Base-by-base conservation (phyloP, 2,329 filamentous ascomycete species). In the Dothideomycetes sp. region DNA sequence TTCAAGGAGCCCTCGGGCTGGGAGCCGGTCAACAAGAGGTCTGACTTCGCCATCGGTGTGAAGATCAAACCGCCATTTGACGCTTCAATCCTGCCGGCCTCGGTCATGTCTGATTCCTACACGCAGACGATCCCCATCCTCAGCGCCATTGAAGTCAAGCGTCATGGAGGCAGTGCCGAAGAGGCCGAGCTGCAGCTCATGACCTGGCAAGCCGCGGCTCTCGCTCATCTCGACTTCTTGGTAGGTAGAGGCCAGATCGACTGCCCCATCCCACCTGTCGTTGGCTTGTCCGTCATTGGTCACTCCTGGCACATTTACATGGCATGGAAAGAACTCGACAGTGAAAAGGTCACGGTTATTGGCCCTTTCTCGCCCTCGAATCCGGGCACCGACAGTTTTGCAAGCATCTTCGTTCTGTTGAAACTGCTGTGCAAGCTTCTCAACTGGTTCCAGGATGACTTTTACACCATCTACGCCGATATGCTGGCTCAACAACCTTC, bases 101-200 rank as follows among this genome's bases (percentile, higher is more conserved):
- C 31, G n/a, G 15, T 4, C 8, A 31, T 17, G 29, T 6, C 29
- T 9, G 29, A 31, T 31, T 13, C n/a, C 4, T 18, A 17, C 16
- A 31, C 29, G 10, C 11, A 8, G 10, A 31, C 29, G 9, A 8
- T 16, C 6, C 13, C n/a, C 2, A n/a, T n/a, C n/a, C n/a, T n/a
- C n/a, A 25, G 23, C 12, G 23, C 23, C 12, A 12, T 37, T 10
- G 34, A 37, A 15, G 34, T 37, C 20, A 37, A 37, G 23, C 20
- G 20, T 13, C 18, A 37, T 10, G 34, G 34, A 9, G 34, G 34
- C 20, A 28, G 28, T 9, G 4, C 34, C 13, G 34, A 25, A 17
- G 34, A 37, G 28, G 34, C 34, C 16, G 34, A 37, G 34, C 34
- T 37, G 10, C 34, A 37, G n/a, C 25, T 37, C 13, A 23, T 16